Conservation (phyloP, 495 filamentous ascomycete genomes). For the Diplogelasinospora grovesii region DNA sequence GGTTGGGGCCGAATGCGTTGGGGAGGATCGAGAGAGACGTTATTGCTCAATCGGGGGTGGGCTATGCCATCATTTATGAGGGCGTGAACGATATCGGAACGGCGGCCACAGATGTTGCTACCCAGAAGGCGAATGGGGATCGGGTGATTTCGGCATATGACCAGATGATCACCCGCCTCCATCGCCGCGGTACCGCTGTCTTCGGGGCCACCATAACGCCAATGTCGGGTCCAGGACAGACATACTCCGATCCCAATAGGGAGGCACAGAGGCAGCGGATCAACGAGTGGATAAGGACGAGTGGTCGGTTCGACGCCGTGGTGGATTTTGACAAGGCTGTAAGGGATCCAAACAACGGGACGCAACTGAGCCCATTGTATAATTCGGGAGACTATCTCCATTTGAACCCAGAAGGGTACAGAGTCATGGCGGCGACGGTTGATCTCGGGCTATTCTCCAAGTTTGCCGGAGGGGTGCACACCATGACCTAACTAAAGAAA, state of each 20-base stretch:
- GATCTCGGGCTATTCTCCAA: conserved; percentile 42
- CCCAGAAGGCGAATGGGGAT: conserved; percentile 39
- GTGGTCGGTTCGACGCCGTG: conserved; percentile 53
- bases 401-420: conserved; percentile 51
- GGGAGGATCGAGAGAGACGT: conserved; percentile 55
- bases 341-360: conserved; percentile 39
- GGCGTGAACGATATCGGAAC: conserved; percentile 62
- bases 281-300: conserved; percentile 54
- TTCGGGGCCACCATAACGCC: conserved; percentile 61
- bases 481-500: conserved; percentile 16
- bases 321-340: conserved; percentile 55
- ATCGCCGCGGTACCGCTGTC: conserved; percentile 42
- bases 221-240: conserved; percentile 36
- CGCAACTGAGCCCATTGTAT: conserved; percentile 37
- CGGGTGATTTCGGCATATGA: conserved; percentile 47
- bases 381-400: conserved; percentile 61
- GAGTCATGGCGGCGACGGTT: conserved; percentile 50
- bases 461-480: conserved; percentile 16
- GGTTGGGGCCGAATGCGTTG: conserved; percentile 53
- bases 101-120: conserved; percentile 27
- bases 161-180: conserved; percentile 50
- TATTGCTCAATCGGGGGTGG: conserved; percentile 44
- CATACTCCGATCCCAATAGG: conserved; percentile 42
- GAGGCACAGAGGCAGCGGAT: conserved; percentile 50
- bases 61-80: conserved; percentile 54